Evolutionary conservation across 345 rosid species (phyloP).

Genomic region (Erucastrum elatum): DNA sequence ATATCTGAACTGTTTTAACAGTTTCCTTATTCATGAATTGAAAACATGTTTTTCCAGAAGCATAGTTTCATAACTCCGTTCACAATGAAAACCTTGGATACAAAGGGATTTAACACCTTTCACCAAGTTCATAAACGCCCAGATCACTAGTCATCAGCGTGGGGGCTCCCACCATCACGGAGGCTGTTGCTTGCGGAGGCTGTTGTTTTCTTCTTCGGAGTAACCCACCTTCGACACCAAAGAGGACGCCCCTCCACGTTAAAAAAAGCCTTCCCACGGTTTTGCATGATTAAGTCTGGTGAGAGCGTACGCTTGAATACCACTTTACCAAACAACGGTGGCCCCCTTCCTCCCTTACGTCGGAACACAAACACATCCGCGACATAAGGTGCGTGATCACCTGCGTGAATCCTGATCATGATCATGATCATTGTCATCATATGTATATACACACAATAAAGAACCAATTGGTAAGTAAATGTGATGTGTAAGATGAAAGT

Average conservation of each 20-base stretch:
- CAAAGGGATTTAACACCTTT: not conserved
- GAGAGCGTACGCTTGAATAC: not conserved
- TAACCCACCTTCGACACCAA: not conserved
- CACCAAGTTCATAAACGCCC: not conserved
- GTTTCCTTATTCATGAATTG: not conserved
- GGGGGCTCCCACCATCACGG: not conserved
- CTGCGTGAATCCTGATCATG: not conserved
- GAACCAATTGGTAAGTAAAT: not conserved
- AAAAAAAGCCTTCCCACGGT: not conserved
- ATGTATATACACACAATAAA: not conserved
- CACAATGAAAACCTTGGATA: not conserved
- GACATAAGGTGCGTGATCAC: not conserved
- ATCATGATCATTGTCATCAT: not conserved
- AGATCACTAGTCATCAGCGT: not conserved
- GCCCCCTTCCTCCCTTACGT: not conserved
- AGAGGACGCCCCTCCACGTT: not conserved
- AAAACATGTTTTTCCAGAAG: not conserved
- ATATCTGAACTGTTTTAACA: not conserved
- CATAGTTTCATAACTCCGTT: not conserved
- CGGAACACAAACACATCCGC: not conserved
- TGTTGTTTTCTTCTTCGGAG: not conserved
- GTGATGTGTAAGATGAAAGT: not conserved
- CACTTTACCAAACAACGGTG: conserved; percentile 6
- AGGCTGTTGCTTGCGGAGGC: not conserved
- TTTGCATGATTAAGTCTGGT: not conserved